Evolutionary conservation across 805 yeast species (phyloP).

Genomic region (Metschnikowia picachoensis): DNA sequence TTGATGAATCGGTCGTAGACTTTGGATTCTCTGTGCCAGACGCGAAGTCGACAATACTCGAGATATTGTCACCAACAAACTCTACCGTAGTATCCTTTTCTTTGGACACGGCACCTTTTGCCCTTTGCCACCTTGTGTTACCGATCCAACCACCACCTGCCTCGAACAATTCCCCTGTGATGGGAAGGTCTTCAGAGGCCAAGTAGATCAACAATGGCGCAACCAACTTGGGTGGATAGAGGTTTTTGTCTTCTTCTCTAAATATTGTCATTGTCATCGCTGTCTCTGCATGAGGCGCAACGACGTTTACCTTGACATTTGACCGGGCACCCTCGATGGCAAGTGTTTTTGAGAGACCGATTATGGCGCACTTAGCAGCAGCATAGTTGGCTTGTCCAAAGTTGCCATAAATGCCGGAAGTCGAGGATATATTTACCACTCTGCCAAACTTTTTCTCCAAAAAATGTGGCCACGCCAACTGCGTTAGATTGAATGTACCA

Average conservation of each 20-base stretch:
- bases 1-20: conserved; percentile 70
- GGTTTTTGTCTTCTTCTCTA: conserved; percentile 72
- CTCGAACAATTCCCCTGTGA: conserved; percentile 81
- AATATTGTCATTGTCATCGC: conserved; percentile 93
- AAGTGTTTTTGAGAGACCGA: conserved; percentile 79
- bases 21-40: conserved; percentile 51
- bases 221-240: conserved; percentile 81
- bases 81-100: conserved; percentile 59
- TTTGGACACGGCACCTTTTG: conserved; percentile 73
- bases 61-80: conserved; percentile 64
- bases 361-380: conserved; percentile 85
- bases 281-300: conserved; percentile 98
- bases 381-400: conserved; percentile 97
- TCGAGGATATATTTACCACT: conserved; percentile 85
- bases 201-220: conserved; percentile 85
- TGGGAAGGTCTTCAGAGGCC: conserved; percentile 67
- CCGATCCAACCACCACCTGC: conserved; percentile 98
- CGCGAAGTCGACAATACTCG: conserved; percentile 59
- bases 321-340: conserved; percentile 87
- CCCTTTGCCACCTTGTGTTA: conserved; percentile 91
- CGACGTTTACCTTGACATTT: conserved; percentile 71
- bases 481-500: conserved; percentile 78
- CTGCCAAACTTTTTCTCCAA: conserved; percentile 73
- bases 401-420: conserved; percentile 96
- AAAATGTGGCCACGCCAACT: conserved; percentile 92